Evolutionary conservation across 257 asterid species (phyloP).

Genomic region (Perilla frutescens): DNA sequence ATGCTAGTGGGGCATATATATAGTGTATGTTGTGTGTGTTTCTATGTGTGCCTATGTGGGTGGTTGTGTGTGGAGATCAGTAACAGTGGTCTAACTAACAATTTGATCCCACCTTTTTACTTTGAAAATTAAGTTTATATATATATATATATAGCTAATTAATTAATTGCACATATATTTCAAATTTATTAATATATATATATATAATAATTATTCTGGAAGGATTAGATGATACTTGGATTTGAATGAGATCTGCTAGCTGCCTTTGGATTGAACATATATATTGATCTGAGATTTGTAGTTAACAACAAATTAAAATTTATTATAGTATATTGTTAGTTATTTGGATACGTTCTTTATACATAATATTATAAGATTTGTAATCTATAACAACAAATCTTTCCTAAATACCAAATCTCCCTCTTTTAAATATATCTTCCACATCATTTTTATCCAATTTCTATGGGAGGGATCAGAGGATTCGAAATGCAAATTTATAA

Average conservation of each 20-base stretch:
- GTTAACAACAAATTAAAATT: not conserved
- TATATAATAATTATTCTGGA: too few relatives aligned
- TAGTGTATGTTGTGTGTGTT: conserved; percentile 41
- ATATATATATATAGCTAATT: too few relatives aligned
- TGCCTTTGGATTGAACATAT: not conserved
- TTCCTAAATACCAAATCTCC: not conserved
- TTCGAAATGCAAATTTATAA: too few relatives aligned
- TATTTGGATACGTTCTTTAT: not conserved
- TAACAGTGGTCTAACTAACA: not conserved
- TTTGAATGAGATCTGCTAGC: not conserved
- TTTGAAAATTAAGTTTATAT: too few relatives aligned
- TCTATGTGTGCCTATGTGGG: not conserved
- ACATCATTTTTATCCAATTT: not conserved
- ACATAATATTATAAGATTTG: too few relatives aligned
- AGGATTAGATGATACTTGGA: not conserved
- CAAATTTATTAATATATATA: too few relatives aligned
- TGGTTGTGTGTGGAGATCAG: conserved; percentile 11
- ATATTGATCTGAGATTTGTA: not conserved
- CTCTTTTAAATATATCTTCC: not conserved
- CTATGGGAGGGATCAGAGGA: too few relatives aligned
- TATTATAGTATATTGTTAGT: not conserved
- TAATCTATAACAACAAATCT: not conserved
- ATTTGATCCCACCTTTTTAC: not conserved
- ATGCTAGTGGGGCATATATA: conserved; percentile 51
- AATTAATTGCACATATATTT: too few relatives aligned